Percentiles rank a stretch among this genome's conserved stretches.
Evolutionary conservation across 2,329 filamentous ascomycete species (phyloP).

Genomic region (Hypoxylon sp.): DNA sequence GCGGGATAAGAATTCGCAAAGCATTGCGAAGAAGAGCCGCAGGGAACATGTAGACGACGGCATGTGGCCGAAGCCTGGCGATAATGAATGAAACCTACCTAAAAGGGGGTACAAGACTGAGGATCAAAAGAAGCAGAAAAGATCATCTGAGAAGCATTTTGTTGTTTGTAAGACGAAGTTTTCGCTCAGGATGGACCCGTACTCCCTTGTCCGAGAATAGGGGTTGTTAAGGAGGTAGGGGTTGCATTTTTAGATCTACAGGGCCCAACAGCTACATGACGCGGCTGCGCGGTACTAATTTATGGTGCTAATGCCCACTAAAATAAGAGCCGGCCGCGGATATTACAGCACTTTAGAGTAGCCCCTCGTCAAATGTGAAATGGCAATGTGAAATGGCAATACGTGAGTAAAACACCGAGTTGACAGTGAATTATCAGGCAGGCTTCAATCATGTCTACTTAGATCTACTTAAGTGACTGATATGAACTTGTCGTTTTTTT

Average conservation of each 20-base stretch:
- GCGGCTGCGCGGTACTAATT: neutral
- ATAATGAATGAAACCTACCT: conserved; percentile 35
- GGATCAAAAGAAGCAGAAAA: conserved; percentile 14
- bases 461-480: no score
- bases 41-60: conserved; percentile 59
- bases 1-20: conserved; percentile 65
- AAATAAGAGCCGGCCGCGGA: conserved; percentile 12
- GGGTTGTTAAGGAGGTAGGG: conserved; percentile 17
- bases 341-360: conserved; percentile 10
- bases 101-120: conserved; percentile 10
- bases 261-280: no score
- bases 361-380: no score
- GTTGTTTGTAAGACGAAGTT: conserved; percentile 8
- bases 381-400: no score
- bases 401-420: no score
- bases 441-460: no score
- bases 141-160: conserved; percentile 21
- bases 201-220: conserved; percentile 28
- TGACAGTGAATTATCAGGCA: no score
- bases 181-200: neutral
- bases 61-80: conserved; percentile 45
- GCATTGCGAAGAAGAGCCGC: conserved; percentile 63
- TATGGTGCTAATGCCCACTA: conserved; percentile 16
- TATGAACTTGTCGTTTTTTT: no score
- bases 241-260: conserved; percentile 3